These are phyloP conservation scores for Hypoxylon sp. DNA, from an alignment of 2,329 filamentous ascomycete species.

Conservation along the genomic window DNA sequence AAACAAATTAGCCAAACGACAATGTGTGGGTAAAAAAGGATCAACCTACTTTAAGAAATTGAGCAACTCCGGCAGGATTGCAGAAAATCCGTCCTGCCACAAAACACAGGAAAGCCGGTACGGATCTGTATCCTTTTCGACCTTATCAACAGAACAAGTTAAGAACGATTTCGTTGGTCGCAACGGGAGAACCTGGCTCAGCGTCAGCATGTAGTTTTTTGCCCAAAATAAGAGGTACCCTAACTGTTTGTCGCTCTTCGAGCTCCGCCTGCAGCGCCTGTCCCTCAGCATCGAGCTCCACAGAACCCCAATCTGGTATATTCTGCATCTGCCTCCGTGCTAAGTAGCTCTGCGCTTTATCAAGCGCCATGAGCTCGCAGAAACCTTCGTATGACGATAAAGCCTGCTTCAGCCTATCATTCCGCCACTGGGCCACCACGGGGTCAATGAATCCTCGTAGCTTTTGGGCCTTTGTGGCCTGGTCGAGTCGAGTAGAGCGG, in stretches of 20 bases:
- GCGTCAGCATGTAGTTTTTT: slow-evolving; percentile 19
- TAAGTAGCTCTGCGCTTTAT: slow-evolving; percentile 85
- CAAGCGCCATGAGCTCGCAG: slow-evolving; percentile 82
- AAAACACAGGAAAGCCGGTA: slow-evolving; percentile 83
- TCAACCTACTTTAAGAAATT: slow-evolving; percentile 78
- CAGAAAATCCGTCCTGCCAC: slow-evolving; percentile 87
- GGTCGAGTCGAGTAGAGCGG: slow-evolving; percentile 82
- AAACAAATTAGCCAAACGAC: slow-evolving; percentile 23
- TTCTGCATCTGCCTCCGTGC: slow-evolving; percentile 79
- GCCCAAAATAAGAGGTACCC: slow-evolving; percentile 37
- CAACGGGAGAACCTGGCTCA: slow-evolving; percentile 76
- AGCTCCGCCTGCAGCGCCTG: slow-evolving; percentile 83
- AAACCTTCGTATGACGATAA: slow-evolving; percentile 84
- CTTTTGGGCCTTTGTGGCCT: slow-evolving; percentile 77
- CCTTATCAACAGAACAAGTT: slow-evolving; percentile 91
- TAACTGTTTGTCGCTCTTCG: slow-evolving; percentile 78
- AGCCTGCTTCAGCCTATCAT: slow-evolving; percentile 75
- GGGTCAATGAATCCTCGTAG: slow-evolving; percentile 85
- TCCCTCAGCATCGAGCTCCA: slow-evolving; percentile 83
- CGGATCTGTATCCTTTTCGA: slow-evolving; percentile 79
- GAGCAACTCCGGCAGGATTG: slow-evolving; percentile 87
- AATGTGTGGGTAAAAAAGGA: slow-evolving; percentile 39
- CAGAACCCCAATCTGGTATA: slow-evolving; percentile 85
- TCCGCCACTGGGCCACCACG: slow-evolving; percentile 84
- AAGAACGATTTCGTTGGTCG: slow-evolving; percentile 91